A percentile compares a stretch with the other conserved stretches of the same genome.
Conservation (phyloP, 345 rosid species). For the Populus ilicifolia region DNA sequence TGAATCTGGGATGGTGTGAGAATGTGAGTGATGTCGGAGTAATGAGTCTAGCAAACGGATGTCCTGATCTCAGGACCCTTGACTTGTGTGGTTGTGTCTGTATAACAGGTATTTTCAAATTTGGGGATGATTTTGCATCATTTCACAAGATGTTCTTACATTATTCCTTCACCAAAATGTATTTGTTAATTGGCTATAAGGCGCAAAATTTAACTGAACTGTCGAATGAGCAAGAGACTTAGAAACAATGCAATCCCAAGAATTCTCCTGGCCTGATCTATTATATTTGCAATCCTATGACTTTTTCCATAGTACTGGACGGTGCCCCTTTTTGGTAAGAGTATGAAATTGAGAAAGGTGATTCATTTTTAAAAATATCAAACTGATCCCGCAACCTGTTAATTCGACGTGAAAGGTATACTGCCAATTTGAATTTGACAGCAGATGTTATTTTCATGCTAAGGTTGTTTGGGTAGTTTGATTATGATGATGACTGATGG, state of each 20-base stretch:
- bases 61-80: constrained; percentile 77
- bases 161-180: neutral
- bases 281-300: neutral
- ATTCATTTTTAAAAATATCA: neutral
- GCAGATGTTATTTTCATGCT: neutral
- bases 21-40: constrained; percentile 81
- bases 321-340: neutral
- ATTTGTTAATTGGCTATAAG: neutral
- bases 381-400: neutral
- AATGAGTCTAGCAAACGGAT: constrained; percentile 76
- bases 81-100: constrained; percentile 77
- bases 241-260: neutral
- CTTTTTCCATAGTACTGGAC: neutral
- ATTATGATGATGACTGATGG: neutral
- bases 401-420: neutral
- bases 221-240: neutral
- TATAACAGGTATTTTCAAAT: constrained; percentile 64
- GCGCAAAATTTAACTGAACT: neutral
- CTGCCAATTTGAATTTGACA: neutral
- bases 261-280: neutral
- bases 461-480: neutral
- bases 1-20: constrained; percentile 97
- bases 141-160: neutral
- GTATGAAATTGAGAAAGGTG: neutral
- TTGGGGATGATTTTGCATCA: neutral